Conservation (phyloP, 2,329 filamentous ascomycete species). For the Pseudogymnoascus sp. region DNA sequence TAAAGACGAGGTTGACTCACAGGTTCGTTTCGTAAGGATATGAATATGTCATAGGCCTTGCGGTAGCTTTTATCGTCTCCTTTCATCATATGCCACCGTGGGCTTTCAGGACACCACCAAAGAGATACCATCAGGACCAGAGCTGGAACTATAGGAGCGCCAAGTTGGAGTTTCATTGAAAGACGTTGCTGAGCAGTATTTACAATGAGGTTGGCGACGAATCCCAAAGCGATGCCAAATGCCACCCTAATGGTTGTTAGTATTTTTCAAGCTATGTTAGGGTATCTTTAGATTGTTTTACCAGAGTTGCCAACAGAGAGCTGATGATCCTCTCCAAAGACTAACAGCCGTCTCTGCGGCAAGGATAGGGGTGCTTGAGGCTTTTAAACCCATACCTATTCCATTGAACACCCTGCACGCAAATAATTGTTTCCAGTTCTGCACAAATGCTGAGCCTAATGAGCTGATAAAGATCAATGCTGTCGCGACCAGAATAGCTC, state of each 20-base stretch:
- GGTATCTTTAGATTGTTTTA: not conserved
- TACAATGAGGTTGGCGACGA: not conserved
- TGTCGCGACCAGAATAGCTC: not conserved
- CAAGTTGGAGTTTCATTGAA: not conserved
- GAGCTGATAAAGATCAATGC: not conserved
- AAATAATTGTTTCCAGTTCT: not conserved
- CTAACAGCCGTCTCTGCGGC: not conserved
- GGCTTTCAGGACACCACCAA: not conserved
- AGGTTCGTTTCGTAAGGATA: not conserved
- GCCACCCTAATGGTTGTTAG: not conserved
- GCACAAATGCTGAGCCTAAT: not conserved
- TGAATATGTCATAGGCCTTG: not conserved
- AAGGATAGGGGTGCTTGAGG: not conserved
- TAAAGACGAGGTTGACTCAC: not conserved
- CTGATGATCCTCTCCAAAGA: not conserved
- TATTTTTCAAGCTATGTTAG: not conserved
- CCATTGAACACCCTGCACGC: slow-evolving; percentile 12
- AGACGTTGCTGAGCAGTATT: not conserved
- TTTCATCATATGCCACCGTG: not conserved
- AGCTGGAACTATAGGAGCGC: not conserved
- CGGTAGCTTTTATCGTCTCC: not conserved
- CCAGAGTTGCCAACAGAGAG: not conserved
- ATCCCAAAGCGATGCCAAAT: not conserved
- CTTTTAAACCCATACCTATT: not conserved
- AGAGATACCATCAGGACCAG: not conserved